Evolutionary conservation across 140 eudicot genomes (phyloP).

Genomic region (Bidens hawaiensis): DNA sequence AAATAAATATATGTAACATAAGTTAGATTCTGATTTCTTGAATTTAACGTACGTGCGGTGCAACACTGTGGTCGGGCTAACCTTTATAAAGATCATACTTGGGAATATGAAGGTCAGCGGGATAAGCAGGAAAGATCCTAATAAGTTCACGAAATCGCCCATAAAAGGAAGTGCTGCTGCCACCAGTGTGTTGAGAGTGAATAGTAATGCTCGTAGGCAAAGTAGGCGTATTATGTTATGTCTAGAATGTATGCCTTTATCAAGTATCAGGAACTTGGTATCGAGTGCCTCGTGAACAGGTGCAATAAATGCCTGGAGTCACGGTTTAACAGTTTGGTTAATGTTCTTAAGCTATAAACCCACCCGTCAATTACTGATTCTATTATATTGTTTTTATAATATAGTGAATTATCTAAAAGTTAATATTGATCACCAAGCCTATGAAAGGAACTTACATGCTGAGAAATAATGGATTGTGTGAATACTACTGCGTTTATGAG

Average conservation of each 20-base stretch:
- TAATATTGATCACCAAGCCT: not conserved
- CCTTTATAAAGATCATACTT: slow-evolving; percentile 63
- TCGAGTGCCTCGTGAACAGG: slow-evolving; percentile 60
- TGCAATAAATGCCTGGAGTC: slow-evolving; percentile 37
- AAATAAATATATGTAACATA: not conserved
- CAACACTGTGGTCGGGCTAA: not conserved
- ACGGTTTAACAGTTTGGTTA: not conserved
- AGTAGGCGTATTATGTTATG: slow-evolving; percentile 42
- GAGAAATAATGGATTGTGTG: slow-evolving; percentile 52
- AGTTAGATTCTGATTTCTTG: not conserved
- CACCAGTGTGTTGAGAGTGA: slow-evolving; percentile 37
- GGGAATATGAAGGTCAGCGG: slow-evolving; percentile 56
- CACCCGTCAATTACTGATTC: no score
- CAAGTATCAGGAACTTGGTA: slow-evolving; percentile 49
- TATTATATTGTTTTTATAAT: no score
- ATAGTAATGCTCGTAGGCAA: slow-evolving; percentile 37
- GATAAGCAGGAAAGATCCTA: slow-evolving; percentile 51
- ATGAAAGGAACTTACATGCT: slow-evolving; percentile 43
- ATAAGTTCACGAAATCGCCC: slow-evolving; percentile 57
- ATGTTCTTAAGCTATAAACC: not conserved
- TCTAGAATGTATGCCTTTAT: slow-evolving; percentile 42
- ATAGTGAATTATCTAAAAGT: no score
- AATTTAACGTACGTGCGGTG: not conserved
- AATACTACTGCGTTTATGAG: slow-evolving; percentile 44
- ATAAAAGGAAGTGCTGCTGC: slow-evolving; percentile 62